Evolutionary conservation across 768 basidiomycete species (phyloP).

Genomic region (Leccinellum rugosiceps): DNA sequence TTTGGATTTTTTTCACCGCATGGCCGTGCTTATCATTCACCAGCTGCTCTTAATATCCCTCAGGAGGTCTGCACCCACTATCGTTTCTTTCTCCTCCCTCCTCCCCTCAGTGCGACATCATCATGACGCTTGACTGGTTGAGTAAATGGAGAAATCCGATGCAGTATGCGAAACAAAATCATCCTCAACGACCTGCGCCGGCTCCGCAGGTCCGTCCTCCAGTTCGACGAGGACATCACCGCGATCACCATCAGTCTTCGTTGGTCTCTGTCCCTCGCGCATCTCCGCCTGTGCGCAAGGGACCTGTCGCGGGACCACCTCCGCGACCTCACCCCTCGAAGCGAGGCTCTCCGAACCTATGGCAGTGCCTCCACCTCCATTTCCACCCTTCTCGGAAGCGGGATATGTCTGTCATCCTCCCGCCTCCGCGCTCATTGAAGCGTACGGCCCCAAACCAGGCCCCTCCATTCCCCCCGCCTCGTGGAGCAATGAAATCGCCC

Average conservation of each 20-base stretch:
- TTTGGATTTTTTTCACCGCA: slow-evolving; percentile 23
- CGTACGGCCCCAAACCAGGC: not conserved
- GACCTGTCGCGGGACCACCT: slow-evolving; percentile 9
- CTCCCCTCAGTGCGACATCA: slow-evolving; percentile 13
- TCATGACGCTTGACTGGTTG: slow-evolving; percentile 28
- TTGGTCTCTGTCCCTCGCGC: slow-evolving; percentile 11
- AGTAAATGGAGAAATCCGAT: slow-evolving; percentile 22
- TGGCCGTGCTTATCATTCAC: slow-evolving; percentile 26
- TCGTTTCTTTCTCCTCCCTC: slow-evolving; percentile 10
- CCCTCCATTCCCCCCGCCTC: slow-evolving; percentile 24
- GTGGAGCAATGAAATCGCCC: slow-evolving; percentile 9
- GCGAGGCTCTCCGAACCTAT: slow-evolving; percentile 10
- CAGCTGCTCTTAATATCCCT: slow-evolving; percentile 29
- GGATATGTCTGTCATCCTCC: slow-evolving; percentile 2
- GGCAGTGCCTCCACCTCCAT: slow-evolving; percentile 26
- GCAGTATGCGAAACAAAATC: slow-evolving; percentile 16
- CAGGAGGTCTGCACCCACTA: slow-evolving; percentile 5
- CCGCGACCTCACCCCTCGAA: slow-evolving; percentile 11
- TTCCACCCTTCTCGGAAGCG: slow-evolving; percentile 26
- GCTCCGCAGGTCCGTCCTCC: slow-evolving; percentile 17
- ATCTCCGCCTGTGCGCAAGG: slow-evolving; percentile 13
- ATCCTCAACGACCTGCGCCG: slow-evolving; percentile 14
- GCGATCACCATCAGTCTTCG: slow-evolving; percentile 8
- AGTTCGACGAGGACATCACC: slow-evolving; percentile 19
- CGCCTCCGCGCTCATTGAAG: slow-evolving; percentile 11